These are phyloP conservation scores for Rhododendron simsii DNA, from an alignment of 148 eudicot genomes.

Conservation along the genomic window DNA sequence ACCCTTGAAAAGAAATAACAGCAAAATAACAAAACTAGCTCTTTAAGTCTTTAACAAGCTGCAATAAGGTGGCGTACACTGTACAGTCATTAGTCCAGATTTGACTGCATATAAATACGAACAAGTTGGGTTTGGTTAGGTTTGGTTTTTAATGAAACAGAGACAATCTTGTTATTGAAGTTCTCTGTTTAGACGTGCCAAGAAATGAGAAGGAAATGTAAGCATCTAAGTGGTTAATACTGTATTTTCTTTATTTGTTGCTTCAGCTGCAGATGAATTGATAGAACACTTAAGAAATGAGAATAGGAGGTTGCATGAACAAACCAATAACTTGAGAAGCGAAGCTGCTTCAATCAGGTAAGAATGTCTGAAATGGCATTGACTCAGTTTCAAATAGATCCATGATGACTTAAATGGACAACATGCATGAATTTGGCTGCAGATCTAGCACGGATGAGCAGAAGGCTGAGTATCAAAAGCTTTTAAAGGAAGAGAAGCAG, in stretches of 20 bases:
- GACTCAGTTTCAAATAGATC: neutral
- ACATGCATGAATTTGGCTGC: conserved; percentile 20
- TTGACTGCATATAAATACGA: neutral
- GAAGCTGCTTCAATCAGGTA: conserved; percentile 53
- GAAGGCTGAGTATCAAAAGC: conserved; percentile 37
- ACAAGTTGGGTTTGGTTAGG: neutral
- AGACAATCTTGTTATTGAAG: neutral
- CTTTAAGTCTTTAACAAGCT: neutral
- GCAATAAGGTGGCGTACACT: neutral
- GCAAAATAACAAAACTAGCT: neutral
- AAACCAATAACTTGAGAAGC: conserved; percentile 36
- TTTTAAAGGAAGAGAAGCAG: conserved; percentile 48
- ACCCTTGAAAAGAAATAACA: neutral
- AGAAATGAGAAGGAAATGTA: neutral
- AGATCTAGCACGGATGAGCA: conserved; percentile 54
- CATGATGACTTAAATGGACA: neutral
- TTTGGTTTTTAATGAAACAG: neutral
- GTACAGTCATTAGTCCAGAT: neutral
- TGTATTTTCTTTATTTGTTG: conserved; percentile 5
- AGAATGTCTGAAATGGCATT: neutral
- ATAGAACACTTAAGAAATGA: conserved; percentile 46
- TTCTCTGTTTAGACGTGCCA: neutral
- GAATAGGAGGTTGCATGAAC: conserved; percentile 39
- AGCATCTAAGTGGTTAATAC: conserved; percentile 1
- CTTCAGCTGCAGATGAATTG: conserved; percentile 62